phyloP scores from a whole-genome alignment of 225 moss, liverwort and hornwort genomes.

The Antitrichia curtipendula region DNA sequence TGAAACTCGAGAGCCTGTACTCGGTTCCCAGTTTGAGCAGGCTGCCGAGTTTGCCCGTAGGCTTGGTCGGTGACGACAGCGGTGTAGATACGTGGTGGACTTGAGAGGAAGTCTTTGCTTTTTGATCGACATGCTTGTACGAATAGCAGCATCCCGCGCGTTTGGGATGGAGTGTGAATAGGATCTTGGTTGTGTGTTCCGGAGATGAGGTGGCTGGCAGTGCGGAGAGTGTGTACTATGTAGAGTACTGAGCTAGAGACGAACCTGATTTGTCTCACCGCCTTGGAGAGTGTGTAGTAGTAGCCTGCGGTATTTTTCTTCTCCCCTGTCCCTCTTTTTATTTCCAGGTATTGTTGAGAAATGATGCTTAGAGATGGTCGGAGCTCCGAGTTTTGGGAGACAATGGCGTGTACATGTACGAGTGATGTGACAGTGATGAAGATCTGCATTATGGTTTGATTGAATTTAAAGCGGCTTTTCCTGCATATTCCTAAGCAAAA shows the following conservation, averaged over 20 bases:
- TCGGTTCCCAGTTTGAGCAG: conserved; percentile 8
- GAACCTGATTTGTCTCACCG: neutral
- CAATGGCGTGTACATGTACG: neutral
- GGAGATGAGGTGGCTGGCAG: neutral
- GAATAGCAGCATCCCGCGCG: neutral
- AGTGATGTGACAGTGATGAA: neutral
- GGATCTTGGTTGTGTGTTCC: neutral
- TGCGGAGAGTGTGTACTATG: conserved; percentile 1
- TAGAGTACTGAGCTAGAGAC: neutral
- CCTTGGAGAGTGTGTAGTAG: conserved; percentile 24
- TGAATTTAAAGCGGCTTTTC: neutral
- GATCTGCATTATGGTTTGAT: neutral
- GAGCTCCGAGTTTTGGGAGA: neutral
- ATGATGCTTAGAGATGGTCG: neutral
- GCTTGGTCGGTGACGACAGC: conserved; percentile 26
- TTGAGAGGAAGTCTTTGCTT: neutral
- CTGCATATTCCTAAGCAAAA: neutral
- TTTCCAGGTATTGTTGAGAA: neutral
- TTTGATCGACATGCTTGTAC: neutral
- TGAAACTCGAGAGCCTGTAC: conserved; percentile 22
- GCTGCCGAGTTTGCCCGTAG: conserved; percentile 25
- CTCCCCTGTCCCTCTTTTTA: neutral
- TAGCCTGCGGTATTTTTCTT: conserved; percentile 29
- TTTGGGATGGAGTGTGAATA: conserved; percentile 9
- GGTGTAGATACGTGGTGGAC: conserved; percentile 59